Base-by-base conservation (phyloP, 176 grass and related monocot species). In the Oropetium thomaeum region DNA sequence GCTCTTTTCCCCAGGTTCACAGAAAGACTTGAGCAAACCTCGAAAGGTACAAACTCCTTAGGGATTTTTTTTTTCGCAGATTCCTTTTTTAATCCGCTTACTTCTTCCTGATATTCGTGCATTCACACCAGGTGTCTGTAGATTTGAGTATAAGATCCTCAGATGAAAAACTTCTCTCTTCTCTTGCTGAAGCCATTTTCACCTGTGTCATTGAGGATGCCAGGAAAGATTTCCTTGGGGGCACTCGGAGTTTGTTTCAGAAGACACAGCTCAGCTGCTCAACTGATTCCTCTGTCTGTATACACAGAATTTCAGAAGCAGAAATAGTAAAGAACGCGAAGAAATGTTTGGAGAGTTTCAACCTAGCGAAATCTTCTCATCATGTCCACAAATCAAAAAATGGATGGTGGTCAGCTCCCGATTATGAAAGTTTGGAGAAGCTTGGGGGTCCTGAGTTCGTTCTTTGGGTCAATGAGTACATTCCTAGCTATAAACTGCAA, bases 121-220 rank as follows among this genome's bases (percentile, higher is more conserved):
- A 35, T 76, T 60, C 22, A 29, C 70, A 19, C 17, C 81, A 97
- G 94, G 74, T 42, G 7, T 34, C 73, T 63, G 20, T 49, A 11
- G 47, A 91, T 74, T 87, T 85, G 31, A 81, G 54, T 57, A 63
- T 91, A 32, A 89, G 55, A 41, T 93, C 94, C 42, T 91, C 90
- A 68, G 86, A 97, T 86, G 81, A 28, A 65, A 89, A 82, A 41
- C 42, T 97, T 62, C 71, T 93, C 30, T 87, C 88, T 58, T 44
- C 71, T 66, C 90, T 97, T 20, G 86, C 94, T 20, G 90, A 97
- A 85, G 87, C 86, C 55, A 71, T 97, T 78, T 93, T 87, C 83
- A 78, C 81, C 48, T 89, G 78, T 68, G 52, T 65, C 30, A 73
- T 86, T 33, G 86, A 87, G 51, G 81, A 87, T 70, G 69, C 55